A percentile compares a stretch with the other conserved stretches of the same genome.
Conservation (phyloP, 2,329 filamentous ascomycete species). For the Penicillium sp. region DNA sequence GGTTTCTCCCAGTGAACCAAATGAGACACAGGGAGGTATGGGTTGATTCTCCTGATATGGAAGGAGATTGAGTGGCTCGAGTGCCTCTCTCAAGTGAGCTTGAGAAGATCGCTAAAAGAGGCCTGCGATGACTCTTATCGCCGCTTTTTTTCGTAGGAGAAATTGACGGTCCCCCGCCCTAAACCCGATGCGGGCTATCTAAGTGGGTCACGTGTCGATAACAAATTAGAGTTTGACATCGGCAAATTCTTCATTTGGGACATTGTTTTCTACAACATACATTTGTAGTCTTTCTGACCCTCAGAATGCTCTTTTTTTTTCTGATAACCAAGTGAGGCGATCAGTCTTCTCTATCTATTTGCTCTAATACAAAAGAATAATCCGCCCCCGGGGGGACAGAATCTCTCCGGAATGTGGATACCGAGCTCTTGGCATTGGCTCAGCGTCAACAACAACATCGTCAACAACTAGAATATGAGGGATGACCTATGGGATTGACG, state of each 20-base stretch:
- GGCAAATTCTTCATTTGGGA: neutral
- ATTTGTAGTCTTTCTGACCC: neutral
- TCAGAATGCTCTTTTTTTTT: neutral
- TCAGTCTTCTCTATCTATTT: neutral
- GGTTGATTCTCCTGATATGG: slow-evolving; percentile 18
- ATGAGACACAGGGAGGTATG: slow-evolving; percentile 3
- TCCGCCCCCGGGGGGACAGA: neutral
- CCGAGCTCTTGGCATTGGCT: neutral
- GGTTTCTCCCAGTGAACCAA: slow-evolving; percentile 13
- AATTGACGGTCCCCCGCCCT: slow-evolving; percentile 25
- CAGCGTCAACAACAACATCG: neutral
- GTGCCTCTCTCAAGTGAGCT: slow-evolving; percentile 27
- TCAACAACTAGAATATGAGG: no score
- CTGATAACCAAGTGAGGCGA: no score
- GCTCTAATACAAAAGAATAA: neutral
- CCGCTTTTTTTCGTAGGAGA: slow-evolving; percentile 20
- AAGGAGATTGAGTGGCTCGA: slow-evolving; percentile 24
- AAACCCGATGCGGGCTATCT: slow-evolving; percentile 26
- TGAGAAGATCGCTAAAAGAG: slow-evolving; percentile 22
- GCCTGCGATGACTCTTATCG: slow-evolving; percentile 26
- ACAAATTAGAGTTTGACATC: neutral
- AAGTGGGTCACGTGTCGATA: slow-evolving; percentile 21
- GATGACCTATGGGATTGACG: no score
- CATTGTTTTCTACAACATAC: neutral
- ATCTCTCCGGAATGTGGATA: neutral